phyloP scores from a whole-genome alignment of 2,329 filamentous ascomycete species.

The Xylaria hypoxylon region DNA sequence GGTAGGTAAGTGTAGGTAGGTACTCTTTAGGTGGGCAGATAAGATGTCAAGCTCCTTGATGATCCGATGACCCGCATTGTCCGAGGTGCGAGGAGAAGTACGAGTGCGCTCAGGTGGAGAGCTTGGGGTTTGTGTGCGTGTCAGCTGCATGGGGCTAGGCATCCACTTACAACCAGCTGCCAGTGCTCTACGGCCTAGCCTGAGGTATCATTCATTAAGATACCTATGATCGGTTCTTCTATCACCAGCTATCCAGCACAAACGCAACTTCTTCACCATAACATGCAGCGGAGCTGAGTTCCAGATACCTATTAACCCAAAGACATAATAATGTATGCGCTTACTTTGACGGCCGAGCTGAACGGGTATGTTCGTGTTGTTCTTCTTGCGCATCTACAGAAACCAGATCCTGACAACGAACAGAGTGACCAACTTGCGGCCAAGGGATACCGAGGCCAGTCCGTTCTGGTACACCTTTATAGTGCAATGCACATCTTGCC shows the following conservation, averaged over 20 bases:
- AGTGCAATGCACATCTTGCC: constrained; percentile 97
- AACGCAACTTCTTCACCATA: constrained; percentile 1
- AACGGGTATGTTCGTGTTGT: constrained; percentile 65
- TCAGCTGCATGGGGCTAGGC: neutral
- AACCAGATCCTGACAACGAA: constrained; percentile 17
- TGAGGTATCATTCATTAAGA: too few species aligned
- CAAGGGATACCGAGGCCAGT: constrained; percentile 80
- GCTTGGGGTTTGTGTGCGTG: neutral
- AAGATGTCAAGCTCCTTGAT: neutral
- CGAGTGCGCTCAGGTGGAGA: too few species aligned
- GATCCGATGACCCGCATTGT: constrained; percentile 17
- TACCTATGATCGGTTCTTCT: neutral
- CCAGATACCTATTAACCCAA: neutral
- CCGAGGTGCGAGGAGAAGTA: too few species aligned
- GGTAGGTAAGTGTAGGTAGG: neutral
- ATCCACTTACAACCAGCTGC: constrained; percentile 2
- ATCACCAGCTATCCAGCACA: neutral
- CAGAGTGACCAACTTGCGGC: constrained; percentile 91
- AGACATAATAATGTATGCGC: constrained; percentile 67
- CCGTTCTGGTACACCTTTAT: constrained; percentile 98
- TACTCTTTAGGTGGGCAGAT: too few species aligned
- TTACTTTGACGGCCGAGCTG: constrained; percentile 75
- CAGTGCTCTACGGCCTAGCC: neutral
- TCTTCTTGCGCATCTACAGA: neutral
- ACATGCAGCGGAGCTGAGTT: constrained; percentile 1